Evolutionary conservation across 179 eudicot species (phyloP), one percentile per base, ranked within the genome.

Genomic region (Monotropa hypopitys): DNA sequence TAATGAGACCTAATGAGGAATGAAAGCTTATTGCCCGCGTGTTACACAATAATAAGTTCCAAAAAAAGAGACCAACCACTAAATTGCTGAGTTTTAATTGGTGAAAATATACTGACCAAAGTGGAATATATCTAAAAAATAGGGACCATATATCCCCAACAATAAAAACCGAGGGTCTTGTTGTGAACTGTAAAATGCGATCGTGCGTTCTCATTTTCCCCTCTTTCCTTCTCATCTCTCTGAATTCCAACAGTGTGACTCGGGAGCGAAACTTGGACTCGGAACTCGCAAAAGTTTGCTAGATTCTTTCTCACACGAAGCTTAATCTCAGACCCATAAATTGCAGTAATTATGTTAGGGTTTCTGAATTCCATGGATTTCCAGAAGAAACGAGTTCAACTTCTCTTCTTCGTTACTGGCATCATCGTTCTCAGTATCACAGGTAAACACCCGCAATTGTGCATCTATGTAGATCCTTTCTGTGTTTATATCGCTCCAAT

Each of bases 341-440:
- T 23, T 43, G 16, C 40, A 13, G 51, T 0, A 54, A 53, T 4
- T 12, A 7, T 20, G 40, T 73, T 68, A 28, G 65, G 47, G n/a
- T 43, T 56, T 63, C 18, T 13, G 53, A 72, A 79, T 62, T 9
- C 85, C 65, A 89, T 86, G 92, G 89, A 89, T 88, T 75, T 90
- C 35, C 79, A 83, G 86, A 92, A 86, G 86, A 92, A 83, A 80
- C 88, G 90, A 73, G 73, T 88, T 83, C 90, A 85, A 42, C 40
- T 88, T 75, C 74, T 92, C 33, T 21, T 84, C 66, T 85, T 88
- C 79, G 35, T 87, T 54, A 83, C 83, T 77, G 98, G 88, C 18
- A 66, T 92, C 49, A 83, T 90, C 59, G 84, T 73, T 73, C 98
- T 93, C 81, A 84, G 93, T 51, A 86, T 93, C 76, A 81, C 86